Conservation (phyloP, 345 rosid genomes). For the Syzygium oleosum region DNA sequence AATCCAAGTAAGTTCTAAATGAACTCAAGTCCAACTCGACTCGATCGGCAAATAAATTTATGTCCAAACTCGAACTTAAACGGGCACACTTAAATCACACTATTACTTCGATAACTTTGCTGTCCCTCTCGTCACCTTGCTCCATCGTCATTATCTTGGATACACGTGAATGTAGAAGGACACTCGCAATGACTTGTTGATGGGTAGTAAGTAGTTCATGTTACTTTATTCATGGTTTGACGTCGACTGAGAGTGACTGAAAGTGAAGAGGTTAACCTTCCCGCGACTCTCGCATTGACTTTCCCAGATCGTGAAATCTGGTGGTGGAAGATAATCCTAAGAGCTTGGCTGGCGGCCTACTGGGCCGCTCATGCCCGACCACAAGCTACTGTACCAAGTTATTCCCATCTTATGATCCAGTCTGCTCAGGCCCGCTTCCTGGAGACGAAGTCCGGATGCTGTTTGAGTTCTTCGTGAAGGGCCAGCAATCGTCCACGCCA, state of each 20-base stretch:
- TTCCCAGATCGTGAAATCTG: no score
- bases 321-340: no score
- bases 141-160: no score
- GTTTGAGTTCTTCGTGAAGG: neutral
- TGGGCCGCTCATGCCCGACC: neutral
- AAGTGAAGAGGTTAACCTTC: no score
- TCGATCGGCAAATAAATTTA: neutral
- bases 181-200: no score
- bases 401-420: no score
- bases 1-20: accelerated
- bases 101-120: neutral
- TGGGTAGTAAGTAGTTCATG: no score
- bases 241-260: no score
- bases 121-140: neutral
- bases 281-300: no score
- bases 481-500: neutral
- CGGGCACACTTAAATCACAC: neutral
- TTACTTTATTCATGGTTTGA: no score
- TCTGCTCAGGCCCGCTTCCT: neutral
- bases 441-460: neutral
- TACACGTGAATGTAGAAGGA: no score
- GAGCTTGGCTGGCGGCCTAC: neutral
- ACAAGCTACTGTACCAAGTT: no score
- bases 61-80: neutral
- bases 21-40: accelerated